phyloP scores from a whole-genome alignment of 331 rosid genomes.

The Malus hybrid region DNA sequence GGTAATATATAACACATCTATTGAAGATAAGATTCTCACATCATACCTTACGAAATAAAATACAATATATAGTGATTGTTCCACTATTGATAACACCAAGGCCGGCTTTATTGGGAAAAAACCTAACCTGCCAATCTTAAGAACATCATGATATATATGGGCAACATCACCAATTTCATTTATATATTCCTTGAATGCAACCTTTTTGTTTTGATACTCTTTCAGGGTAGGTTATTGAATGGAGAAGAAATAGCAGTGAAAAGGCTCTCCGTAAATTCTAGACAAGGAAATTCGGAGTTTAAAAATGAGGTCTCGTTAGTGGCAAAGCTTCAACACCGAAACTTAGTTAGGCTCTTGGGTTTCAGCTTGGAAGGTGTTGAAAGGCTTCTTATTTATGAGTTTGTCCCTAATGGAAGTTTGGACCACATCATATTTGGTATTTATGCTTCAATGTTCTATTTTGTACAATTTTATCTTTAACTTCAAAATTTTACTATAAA shows the following conservation, averaged over 20 bases:
- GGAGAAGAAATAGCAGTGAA: conserved; percentile 42
- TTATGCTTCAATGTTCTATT: background rate
- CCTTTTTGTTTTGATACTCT: background rate
- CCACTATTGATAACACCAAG: no score
- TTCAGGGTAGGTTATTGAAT: conserved; percentile 27
- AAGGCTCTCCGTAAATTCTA: conserved; percentile 18
- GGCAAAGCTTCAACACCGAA: conserved; percentile 47
- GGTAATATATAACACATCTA: background rate
- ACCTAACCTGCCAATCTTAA: background rate
- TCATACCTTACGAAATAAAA: no score
- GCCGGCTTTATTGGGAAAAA: background rate
- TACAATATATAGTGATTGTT: no score
- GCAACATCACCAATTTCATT: background rate
- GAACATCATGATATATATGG: background rate
- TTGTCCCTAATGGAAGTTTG: conserved; percentile 36
- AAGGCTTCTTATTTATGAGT: conserved; percentile 44
- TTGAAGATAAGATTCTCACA: background rate
- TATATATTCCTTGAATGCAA: background rate
- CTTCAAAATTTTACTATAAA: background rate
- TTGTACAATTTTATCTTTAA: background rate
- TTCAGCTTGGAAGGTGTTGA: conserved; percentile 27
- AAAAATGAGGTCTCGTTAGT: conserved; percentile 45
- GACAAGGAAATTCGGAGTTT: conserved; percentile 34
- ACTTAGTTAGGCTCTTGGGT: conserved; percentile 43
- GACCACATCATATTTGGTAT: conserved; percentile 47